Evolutionary conservation across 2,329 filamentous ascomycete genomes (phyloP), one percentile per base, ranked within the genome.

Genomic region (Lachnellula hyalina): DNA sequence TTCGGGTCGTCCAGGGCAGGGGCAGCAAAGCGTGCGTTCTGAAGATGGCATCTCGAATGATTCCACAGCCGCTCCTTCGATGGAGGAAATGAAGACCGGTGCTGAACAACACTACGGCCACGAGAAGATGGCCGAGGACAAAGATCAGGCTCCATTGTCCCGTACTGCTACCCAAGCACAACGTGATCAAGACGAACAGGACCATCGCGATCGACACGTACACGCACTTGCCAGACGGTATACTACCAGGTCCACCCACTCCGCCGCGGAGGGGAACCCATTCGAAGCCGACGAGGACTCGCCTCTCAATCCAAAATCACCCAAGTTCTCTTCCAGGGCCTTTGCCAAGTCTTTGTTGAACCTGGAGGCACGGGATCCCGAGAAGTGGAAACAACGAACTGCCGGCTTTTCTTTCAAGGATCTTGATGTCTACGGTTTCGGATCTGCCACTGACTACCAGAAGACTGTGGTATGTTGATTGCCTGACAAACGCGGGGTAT

Each of bases 381-480:
- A 77, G 55, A 66, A 73, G 8, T 83, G 84, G 68, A 72, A 70
- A 1, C 61, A 65, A 42, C 79, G 85, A 63, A 81, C 80, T 14
- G 78, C 82, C 0, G 86, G 86, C 47, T 76, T 90, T 45, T 76
- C 78, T 49, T 89, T 86, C 72, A 79, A 82, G 68, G 79, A 88
- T 65, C 74, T 90, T 53, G 87, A 81, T 57, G 83, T 88, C 5
- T 82, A 84, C 65, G 85, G 86, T 41, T 89, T 79, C 63, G 85
- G 85, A 45, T 79, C 78, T 41, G 75, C 81, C 0, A 87, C 85
- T 1, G 86, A 89, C 67, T 89, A 85, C 69, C 86, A 89, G 67
- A 85, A 84, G 68, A 79, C 83, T 64, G 81, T 86, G 36, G 36
- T 40, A 40, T 40, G 36, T 40, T 17, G 9, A 32, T 32, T 3